Percentiles rank a stretch among this genome's conserved stretches.
Conservation (phyloP, 306 rosid species). For the Albizia julibrissin region DNA sequence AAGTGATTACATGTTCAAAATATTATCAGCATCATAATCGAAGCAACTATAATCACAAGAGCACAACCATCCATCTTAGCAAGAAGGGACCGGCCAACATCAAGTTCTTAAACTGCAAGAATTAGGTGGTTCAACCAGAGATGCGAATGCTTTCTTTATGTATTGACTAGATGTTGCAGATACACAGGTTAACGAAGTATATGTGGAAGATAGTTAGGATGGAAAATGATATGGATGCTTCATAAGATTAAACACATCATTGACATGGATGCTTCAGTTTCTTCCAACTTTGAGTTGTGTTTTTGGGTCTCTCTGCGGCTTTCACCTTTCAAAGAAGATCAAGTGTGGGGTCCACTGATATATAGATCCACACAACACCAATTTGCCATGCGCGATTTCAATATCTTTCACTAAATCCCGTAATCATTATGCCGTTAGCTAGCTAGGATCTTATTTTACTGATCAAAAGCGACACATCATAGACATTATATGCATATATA, state of each 20-base stretch:
- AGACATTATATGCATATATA: neutral
- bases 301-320: neutral
- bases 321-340: neutral
- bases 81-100: neutral
- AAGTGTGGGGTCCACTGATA: neutral
- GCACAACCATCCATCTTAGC: neutral
- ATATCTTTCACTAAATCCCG: neutral
- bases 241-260: neutral
- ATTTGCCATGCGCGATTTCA: neutral
- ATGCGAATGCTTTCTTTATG: neutral
- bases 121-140: neutral
- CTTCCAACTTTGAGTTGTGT: neutral
- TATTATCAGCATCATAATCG: neutral
- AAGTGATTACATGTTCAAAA: too few relatives aligned
- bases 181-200: slow-evolving; percentile 9
- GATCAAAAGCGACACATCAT: neutral
- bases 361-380: neutral
- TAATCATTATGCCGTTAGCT: neutral
- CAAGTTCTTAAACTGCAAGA: neutral
- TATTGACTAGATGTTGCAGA: neutral
- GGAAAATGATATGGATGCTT: neutral
- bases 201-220: neutral
- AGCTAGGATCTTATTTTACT: neutral
- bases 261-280: neutral
- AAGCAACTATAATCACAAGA: neutral